Base-by-base conservation (phyloP, 176 grass and related monocot species). In the Oropetium thomaeum region DNA sequence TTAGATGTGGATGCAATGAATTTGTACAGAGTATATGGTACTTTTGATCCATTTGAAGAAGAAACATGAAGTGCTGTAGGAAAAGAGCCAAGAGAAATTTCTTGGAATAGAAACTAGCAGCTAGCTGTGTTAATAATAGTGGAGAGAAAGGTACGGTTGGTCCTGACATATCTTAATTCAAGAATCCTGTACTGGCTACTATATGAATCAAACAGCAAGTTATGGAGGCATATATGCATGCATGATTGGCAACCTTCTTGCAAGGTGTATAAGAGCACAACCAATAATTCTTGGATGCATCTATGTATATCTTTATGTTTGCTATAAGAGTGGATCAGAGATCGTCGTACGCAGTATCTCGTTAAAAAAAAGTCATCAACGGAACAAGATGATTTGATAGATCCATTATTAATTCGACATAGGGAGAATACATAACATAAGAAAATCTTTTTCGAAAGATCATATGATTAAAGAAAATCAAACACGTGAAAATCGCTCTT, bases 1-100 rank as follows among this genome's bases (percentile, higher is more conserved):
- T 67, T 67, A 48, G 52, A 45, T 74, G 53, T 74, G 51, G 41
- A 34, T 61, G 79, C 41, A 68, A 69, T 52, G 57, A 62, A 71
- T 70, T 32, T 32, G 16, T 57, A 32, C 29, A 32, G 59, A 42
- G 65, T 34, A 41, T 22, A 16, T 20, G 19, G 32, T 62, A 8
- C 45, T 70, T 69, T 48, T 70, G 43, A 42, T 55, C 65, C 73
- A 71, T 19, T 83, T 74, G 42, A 55, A 68, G 51, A n/a, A 74
- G 38, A 71, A 76, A 22, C 84, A 86, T 19, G 67, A 12, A 39
- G 58, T 28, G 73, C 79, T 69, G 33, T 30, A 34, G 27, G 75
- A 78, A 87, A 87, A 69, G 62, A 69, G 29, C 74, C 74, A 62
- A 83, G 80, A 74, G 74, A 79, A 75, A 80, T 82, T 51, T 39